Conservation (phyloP, 2,329 filamentous ascomycete species). For the Nemania bipapillata region DNA sequence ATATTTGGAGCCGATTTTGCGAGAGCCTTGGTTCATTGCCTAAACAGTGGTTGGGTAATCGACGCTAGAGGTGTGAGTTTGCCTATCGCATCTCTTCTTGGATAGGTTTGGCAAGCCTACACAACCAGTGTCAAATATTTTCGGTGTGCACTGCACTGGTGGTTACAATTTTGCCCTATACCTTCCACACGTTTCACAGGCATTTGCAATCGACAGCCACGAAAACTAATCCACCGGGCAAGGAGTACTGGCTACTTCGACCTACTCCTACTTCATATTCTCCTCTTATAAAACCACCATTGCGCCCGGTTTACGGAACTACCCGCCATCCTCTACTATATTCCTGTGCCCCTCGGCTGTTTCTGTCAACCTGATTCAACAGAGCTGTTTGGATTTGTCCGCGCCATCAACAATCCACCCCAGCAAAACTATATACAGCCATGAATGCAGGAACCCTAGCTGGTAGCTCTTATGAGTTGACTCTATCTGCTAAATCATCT, state of each 20-base stretch:
- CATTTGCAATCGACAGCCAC: conserved; percentile 7
- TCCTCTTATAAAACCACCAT: conserved; percentile 2
- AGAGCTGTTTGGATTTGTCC: not conserved
- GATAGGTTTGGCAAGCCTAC: not conserved
- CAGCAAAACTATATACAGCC: not conserved
- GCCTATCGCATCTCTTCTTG: not conserved
- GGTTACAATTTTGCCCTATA: conserved; percentile 3
- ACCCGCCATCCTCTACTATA: not conserved
- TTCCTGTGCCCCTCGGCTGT: not conserved
- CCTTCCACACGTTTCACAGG: conserved; percentile 18
- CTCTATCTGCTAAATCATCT: not conserved
- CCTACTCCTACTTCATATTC: not conserved
- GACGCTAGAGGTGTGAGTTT: not conserved
- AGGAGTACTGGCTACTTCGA: conserved; percentile 5
- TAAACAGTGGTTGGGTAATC: not conserved
- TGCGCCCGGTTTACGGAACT: not conserved
- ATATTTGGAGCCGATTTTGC: not conserved
- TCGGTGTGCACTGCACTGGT: not conserved
- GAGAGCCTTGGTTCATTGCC: not conserved
- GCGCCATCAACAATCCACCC: not conserved
- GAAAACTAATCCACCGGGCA: conserved; percentile 6
- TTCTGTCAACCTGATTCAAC: not conserved
- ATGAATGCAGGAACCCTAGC: not conserved
- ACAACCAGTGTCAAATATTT: conserved; percentile 3
- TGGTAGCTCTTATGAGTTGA: not conserved